Conservation (phyloP, 2,329 filamentous ascomycete genomes). For the Monilinia aucupariae region DNA sequence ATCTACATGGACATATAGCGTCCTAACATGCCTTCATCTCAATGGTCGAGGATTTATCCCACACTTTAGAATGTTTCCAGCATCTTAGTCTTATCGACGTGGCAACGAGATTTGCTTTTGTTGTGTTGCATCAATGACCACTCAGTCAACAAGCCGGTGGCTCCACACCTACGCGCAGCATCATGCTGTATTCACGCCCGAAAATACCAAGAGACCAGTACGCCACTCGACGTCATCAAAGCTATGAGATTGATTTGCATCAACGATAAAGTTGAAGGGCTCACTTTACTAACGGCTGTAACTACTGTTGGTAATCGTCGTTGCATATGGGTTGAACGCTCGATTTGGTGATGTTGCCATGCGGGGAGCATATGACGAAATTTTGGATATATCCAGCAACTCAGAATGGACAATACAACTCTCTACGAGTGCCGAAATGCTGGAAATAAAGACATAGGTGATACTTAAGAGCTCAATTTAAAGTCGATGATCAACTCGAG, state of each 20-base stretch:
- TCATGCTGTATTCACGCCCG: neutral
- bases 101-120: constrained; percentile 1
- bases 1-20: neutral
- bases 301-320: neutral
- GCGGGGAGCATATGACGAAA: constrained; percentile 23
- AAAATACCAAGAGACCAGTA: neutral
- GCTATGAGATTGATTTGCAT: neutral
- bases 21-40: neutral
- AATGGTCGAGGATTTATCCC: neutral
- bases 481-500: neutral
- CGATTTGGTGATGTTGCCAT: constrained; percentile 21
- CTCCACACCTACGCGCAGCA: neutral
- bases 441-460: neutral
- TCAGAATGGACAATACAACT: neutral
- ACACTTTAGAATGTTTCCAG: neutral
- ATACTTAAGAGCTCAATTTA: neutral
- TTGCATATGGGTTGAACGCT: neutral
- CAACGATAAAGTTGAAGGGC: neutral
- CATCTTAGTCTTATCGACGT: constrained; percentile 1
- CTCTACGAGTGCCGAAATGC: neutral
- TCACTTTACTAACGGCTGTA: neutral
- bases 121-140: neutral
- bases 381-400: neutral
- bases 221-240: neutral
- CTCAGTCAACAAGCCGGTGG: constrained; percentile 10